phyloP scores from a whole-genome alignment of 148 eudicot genomes.

The Camellia sinensis region DNA sequence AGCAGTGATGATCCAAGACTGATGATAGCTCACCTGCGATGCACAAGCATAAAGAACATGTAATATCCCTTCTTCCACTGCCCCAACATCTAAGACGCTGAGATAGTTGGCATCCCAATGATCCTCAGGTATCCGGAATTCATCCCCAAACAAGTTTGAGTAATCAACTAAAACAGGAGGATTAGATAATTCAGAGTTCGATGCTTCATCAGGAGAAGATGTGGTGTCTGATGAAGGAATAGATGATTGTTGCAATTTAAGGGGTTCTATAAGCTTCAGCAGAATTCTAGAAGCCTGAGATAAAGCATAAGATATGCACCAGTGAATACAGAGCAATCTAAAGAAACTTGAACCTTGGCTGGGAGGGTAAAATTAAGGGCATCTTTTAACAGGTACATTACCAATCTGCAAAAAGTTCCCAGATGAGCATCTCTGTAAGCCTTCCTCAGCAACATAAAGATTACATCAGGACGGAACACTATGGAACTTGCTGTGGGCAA shows the following conservation, averaged over 20 bases:
- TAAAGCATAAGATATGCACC: conserved; percentile 8
- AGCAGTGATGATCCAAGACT: neutral
- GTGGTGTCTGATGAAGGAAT: conserved; percentile 27
- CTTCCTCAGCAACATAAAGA: conserved; percentile 58
- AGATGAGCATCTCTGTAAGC: conserved; percentile 65
- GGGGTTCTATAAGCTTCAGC: conserved; percentile 42
- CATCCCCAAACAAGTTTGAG: conserved; percentile 70
- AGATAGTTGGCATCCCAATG: conserved; percentile 51
- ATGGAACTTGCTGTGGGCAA: conserved; percentile 44
- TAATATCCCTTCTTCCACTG: conserved; percentile 69
- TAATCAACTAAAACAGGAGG: conserved; percentile 46
- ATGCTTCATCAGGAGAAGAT: conserved; percentile 42
- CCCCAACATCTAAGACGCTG: conserved; percentile 57
- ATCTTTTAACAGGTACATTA: conserved; percentile 25
- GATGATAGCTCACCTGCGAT: conserved; percentile 51
- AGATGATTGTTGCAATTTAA: conserved; percentile 37
- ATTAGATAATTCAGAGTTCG: conserved; percentile 29
- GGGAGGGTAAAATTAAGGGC: neutral
- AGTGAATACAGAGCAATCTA: neutral
- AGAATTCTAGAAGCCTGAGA: conserved; percentile 69
- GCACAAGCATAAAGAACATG: conserved; percentile 81
- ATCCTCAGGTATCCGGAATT: conserved; percentile 49
- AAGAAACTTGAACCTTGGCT: conserved; percentile 1
- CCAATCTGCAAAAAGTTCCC: conserved; percentile 68
- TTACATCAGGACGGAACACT: conserved; percentile 64